These are phyloP conservation scores for Kingdonia uniflora DNA, from an alignment of 164 flowering plant genomes.

Conservation along the genomic window DNA sequence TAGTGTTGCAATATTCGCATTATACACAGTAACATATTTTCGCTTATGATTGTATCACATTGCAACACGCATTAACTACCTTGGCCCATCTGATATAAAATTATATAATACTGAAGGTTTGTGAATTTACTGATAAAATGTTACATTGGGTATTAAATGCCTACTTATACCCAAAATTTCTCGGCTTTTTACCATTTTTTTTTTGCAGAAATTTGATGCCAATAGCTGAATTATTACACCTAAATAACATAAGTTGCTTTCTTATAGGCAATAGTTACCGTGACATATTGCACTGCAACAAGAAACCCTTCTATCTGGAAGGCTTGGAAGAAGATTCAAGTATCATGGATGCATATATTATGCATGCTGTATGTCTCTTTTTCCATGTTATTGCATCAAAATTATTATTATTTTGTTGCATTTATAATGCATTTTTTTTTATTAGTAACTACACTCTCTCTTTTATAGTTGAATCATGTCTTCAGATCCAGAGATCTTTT, in stretches of 20 bases:
- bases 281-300: conserved; percentile 74
- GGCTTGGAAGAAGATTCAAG: conserved; percentile 70
- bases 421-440: too few species aligned
- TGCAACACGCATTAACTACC: too few species aligned
- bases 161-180: neutral
- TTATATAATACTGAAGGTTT: too few species aligned
- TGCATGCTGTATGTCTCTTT: conserved; percentile 56
- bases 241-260: conserved; percentile 1
- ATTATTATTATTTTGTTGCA: neutral
- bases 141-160: too few species aligned
- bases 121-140: too few species aligned
- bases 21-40: too few species aligned
- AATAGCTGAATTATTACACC: neutral
- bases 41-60: too few species aligned
- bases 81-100: too few species aligned
- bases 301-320: conserved; percentile 80
- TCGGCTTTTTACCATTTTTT: neutral
- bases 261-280: conserved; percentile 65
- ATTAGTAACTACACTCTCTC: neutral
- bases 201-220: too few species aligned
- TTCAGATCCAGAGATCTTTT: conserved; percentile 65
- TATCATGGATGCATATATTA: conserved; percentile 76
- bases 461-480: conserved; percentile 79
- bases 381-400: neutral
- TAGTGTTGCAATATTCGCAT: too few species aligned